phyloP scores from a whole-genome alignment of 1,284 basidiomycete species.

The Ceratobasidium sp. region DNA sequence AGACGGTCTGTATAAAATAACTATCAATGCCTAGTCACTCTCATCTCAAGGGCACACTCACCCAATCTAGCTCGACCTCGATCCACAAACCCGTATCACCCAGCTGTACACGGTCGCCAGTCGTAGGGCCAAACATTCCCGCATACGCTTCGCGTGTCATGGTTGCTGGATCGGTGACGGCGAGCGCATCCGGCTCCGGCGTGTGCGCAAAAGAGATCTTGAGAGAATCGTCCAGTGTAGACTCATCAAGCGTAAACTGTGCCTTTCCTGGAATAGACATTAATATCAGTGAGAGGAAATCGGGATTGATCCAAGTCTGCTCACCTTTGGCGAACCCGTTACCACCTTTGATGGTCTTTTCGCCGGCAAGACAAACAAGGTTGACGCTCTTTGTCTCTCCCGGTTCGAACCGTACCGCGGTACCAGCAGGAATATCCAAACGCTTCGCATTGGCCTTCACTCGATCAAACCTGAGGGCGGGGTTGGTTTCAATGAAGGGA shows the following conservation, averaged over 20 bases:
- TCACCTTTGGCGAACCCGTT: conserved; percentile 78
- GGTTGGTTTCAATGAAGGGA: conserved; percentile 92
- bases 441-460: conserved; percentile 82
- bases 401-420: conserved; percentile 97
- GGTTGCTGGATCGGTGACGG: conserved; percentile 63
- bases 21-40: not conserved
- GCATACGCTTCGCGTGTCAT: conserved; percentile 80
- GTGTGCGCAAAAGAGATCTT: conserved; percentile 73
- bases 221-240: conserved; percentile 61
- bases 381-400: conserved; percentile 89
- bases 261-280: conserved; percentile 24
- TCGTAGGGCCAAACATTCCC: conserved; percentile 95
- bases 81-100: conserved; percentile 95
- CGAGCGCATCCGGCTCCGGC: conserved; percentile 69
- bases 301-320: conserved; percentile 49
- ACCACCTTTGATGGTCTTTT: conserved; percentile 81
- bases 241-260: conserved; percentile 62
- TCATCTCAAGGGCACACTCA: conserved; percentile 54
- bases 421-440: conserved; percentile 93
- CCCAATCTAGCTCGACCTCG: conserved; percentile 90
- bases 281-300: not conserved
- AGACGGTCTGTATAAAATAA: conserved; percentile 66
- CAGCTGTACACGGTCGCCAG: conserved; percentile 88
- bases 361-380: conserved; percentile 84
- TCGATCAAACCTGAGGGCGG: conserved; percentile 86